phyloP scores from a whole-genome alignment of 345 rosid genomes.

The Anastatica hierochuntica region DNA sequence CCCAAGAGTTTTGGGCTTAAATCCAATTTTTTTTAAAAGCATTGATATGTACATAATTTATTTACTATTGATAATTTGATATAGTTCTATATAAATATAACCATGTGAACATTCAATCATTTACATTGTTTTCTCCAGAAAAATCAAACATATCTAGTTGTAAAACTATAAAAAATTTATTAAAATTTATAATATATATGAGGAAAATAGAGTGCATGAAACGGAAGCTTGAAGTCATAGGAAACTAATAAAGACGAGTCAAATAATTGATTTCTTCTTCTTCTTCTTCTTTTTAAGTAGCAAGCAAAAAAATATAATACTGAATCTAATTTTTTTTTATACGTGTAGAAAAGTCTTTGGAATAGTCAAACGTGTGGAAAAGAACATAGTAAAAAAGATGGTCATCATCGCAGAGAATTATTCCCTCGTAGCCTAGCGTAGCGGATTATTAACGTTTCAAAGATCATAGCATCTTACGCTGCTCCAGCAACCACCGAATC shows the following conservation, averaged over 20 bases:
- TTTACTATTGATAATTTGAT: no score
- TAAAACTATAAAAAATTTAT: no score
- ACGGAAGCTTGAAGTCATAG: conserved; percentile 26
- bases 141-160: no score
- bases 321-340: not conserved
- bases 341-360: conserved; percentile 10
- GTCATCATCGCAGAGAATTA: conserved; percentile 7
- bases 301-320: no score
- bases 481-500: conserved; percentile 13
- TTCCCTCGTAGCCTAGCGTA: conserved; percentile 4
- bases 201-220: not conserved
- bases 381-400: not conserved
- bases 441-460: conserved; percentile 7
- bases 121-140: no score
- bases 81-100: no score
- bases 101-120: no score
- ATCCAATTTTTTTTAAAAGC: no score
- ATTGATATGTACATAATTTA: no score
- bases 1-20: no score
- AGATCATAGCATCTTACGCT: conserved; percentile 15
- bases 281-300: not conserved
- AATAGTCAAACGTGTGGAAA: conserved; percentile 15
- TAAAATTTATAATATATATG: not conserved
- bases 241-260: conserved; percentile 11
- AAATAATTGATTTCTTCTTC: not conserved